Base-by-base conservation (phyloP, 805 yeast species). In the Metschnikowia baotianmanensis region DNA sequence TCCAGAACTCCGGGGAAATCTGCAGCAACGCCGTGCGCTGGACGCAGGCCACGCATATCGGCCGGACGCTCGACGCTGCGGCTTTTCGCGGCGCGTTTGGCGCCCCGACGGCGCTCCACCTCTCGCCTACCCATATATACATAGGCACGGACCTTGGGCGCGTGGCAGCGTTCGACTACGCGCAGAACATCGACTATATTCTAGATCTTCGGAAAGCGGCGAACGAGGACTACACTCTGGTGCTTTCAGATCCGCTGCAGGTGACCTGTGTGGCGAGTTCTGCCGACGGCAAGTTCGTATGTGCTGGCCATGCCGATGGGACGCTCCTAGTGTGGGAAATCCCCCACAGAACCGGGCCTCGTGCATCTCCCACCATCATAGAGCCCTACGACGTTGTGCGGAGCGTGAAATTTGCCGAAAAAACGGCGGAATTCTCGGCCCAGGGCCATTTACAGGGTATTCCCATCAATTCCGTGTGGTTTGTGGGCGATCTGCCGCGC, bases 91-190 rank as follows among this genome's bases (percentile, higher is more conserved):
- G 49, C 6, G 38, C 38, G 10, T 51, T 57, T 39, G 72, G 72
- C 10, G 21, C 31, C 3, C 54, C 58, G 2, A 37, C 42, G 5
- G 45, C 29, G 29, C 33, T 66, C 11, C 57, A 55, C 33, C 55
- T 65, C 8, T 57, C 63, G 3, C 46, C 66, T 1, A 38, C 62
- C 6, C 61, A 72, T 23, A 65, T 83, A 6, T 78, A 78, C 0
- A 52, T 89, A 6, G 96, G 95, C 2, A 89, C 96, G 0, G 53
- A 74, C 0, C 75, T 74, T 36, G 96, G 96, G 1, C 64, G 59
- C 26, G 65, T 87, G 0, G 59, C 86, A 4, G 67, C 84, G 5
- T 89, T 86, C 58, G 83, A 82, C 52, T 82, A 80, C 46, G 74
- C 74, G 31, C 96, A 90, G 57, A 67, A 65, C 22, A 55, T 85